Evolutionary conservation across 1,139 yeast species (phyloP), one percentile per base, ranked within the genome.

Genomic region (Suhomyces bribrorum): DNA sequence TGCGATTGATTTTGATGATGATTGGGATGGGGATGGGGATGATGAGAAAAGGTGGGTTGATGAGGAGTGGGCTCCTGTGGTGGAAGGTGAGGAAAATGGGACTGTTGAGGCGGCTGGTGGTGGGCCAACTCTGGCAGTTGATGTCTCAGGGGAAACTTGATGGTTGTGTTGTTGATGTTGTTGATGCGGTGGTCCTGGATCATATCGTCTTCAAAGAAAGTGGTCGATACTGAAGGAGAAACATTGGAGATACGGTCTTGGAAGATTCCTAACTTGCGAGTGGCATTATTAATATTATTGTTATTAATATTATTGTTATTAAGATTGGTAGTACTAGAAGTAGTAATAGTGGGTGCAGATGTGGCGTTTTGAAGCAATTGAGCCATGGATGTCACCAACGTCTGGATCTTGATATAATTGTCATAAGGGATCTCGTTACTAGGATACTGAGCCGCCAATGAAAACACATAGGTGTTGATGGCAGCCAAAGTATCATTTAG

Each of bases 221-320:
- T 38, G 5, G 49, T 26, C 0, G 54, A 49, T 4, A 48, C 35
- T 5, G 55, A 44, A 2, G 54, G 53, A 9, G 53, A 50, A 17
- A 47, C 30, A 26, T 45, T 50, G 20, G 49, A 29, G 14, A 46
- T 26, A n/a, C 47, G 29, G 26, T 49, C 53, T 20, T 49, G 53
- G 29, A 51, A 50, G 20, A 49, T 43, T 1, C 54, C 54, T 16
- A 41, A 38, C 24, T 39, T 20, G 8, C 33, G 20, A 31, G 14
- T 8, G 32, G 26, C 4, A 5, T 20, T 20, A 20, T 20, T 20
- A n/a, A 3, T 20, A 5, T 28, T 18, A 14, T 17, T 14, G 16
- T 32, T n/a, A n/a, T n/a, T n/a, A n/a, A n/a, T n/a, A n/a, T n/a
- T n/a, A n/a, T n/a, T n/a, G n/a, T n/a, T n/a, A n/a, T n/a, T n/a